These are phyloP conservation scores for Flagelloscypha sp. DNA, from an alignment of 768 basidiomycete genomes.

Conservation along the genomic window DNA sequence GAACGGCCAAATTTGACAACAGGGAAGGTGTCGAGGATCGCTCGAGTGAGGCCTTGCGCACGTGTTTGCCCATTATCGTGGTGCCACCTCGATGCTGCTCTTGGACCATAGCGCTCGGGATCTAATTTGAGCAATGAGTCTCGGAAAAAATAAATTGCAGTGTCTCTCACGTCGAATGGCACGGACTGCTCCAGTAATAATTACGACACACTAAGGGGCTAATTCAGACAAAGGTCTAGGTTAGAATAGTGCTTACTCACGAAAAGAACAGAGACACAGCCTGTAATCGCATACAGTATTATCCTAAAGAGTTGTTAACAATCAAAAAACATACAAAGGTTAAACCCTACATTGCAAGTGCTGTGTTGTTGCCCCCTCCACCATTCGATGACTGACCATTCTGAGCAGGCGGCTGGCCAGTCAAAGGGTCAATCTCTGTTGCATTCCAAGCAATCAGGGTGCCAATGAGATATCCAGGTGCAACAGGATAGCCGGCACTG, in stretches of 20 bases:
- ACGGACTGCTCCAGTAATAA: slow-evolving; percentile 76
- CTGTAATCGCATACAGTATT: slow-evolving; percentile 80
- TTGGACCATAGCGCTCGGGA: slow-evolving; percentile 87
- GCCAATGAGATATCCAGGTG: slow-evolving; percentile 62
- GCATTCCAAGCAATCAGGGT: slow-evolving; percentile 59
- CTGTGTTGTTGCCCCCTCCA: slow-evolving; percentile 31
- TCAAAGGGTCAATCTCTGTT: slow-evolving; percentile 26
- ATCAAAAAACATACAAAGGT: slow-evolving; percentile 3
- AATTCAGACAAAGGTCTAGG: too few species aligned
- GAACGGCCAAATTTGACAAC: slow-evolving; percentile 71
- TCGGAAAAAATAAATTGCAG: too few species aligned
- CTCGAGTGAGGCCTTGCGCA: slow-evolving; percentile 79
- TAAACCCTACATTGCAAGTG: slow-evolving; percentile 67
- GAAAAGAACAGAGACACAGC: slow-evolving; percentile 80
- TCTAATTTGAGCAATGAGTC: too few species aligned
- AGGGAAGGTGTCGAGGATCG: slow-evolving; percentile 94
- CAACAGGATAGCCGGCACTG: slow-evolving; percentile 29
- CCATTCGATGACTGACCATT: slow-evolving; percentile 10
- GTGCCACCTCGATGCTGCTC: slow-evolving; percentile 32
- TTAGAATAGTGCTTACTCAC: too few species aligned
- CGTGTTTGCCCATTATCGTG: slow-evolving; percentile 48
- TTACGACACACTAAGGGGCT: slow-evolving; percentile 76
- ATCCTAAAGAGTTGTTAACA: slow-evolving; percentile 40
- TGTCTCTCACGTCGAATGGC: too few species aligned
- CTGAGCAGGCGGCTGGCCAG: too few species aligned